Percentiles rank a stretch among this genome's conserved stretches.
phyloP scores from a whole-genome alignment of 176 grass and related monocot species.

The Rhipidocladum racemiflorum region DNA sequence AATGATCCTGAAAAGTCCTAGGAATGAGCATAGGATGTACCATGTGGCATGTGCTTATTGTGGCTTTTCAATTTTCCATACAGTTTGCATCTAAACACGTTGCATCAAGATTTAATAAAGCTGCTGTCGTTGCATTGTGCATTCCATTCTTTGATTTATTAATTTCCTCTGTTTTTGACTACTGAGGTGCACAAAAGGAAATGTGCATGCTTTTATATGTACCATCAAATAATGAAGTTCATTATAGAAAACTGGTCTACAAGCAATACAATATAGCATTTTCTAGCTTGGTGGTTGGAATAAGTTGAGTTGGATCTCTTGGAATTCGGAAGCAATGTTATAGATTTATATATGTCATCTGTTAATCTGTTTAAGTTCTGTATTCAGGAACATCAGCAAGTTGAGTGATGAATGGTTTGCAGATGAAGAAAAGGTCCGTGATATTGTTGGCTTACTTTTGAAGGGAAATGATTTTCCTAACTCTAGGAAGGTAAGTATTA shows the following conservation, averaged over 20 bases:
- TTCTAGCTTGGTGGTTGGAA: not conserved
- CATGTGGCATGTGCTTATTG: not conserved
- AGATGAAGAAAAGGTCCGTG: conserved; percentile 69
- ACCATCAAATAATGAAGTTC: not conserved
- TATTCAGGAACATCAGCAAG: conserved; percentile 65
- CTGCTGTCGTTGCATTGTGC: not conserved
- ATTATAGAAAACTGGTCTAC: not conserved
- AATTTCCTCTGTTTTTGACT: not conserved
- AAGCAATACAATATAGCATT: not conserved
- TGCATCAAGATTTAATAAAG: not conserved
- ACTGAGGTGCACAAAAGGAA: not conserved
- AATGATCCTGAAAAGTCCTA: not conserved
- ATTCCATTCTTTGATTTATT: not conserved
- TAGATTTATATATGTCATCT: not conserved
- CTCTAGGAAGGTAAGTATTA: conserved; percentile 40
- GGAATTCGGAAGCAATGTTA: conserved; percentile 1
- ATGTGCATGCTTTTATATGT: not conserved
- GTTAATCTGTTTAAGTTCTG: conserved; percentile 8
- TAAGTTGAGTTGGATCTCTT: not conserved
- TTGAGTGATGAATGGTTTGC: conserved; percentile 84
- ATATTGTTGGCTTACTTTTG: conserved; percentile 62
- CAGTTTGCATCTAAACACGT: not conserved
- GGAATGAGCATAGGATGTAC: not conserved
- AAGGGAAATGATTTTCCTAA: conserved; percentile 31
- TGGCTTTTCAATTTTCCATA: not conserved